These are phyloP conservation scores for Ballota nigra DNA, from an alignment of 257 asterid genomes.

Conservation along the genomic window DNA sequence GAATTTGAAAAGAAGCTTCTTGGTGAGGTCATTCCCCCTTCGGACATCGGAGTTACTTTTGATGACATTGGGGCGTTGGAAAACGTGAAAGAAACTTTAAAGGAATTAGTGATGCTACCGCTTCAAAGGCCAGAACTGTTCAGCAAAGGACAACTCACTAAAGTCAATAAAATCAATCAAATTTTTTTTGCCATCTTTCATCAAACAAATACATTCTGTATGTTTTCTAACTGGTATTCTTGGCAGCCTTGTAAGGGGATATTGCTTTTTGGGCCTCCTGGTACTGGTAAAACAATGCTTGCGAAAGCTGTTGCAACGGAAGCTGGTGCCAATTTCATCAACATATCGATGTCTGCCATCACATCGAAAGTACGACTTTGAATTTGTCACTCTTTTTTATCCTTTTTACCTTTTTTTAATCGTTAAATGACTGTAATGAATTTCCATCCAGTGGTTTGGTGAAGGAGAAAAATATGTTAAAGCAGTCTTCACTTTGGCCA, in stretches of 20 bases:
- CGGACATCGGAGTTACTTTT: conserved; percentile 52
- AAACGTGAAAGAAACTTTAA: conserved; percentile 48
- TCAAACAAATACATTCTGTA: neutral
- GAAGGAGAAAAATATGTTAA: conserved; percentile 58
- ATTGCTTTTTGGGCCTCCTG: conserved; percentile 61
- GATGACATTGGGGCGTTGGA: conserved; percentile 57
- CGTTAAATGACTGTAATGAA: neutral
- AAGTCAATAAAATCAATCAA: conserved; percentile 28
- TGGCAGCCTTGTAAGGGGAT: conserved; percentile 59
- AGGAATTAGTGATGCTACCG: conserved; percentile 55
- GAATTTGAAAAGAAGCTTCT: conserved; percentile 55
- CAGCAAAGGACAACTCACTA: conserved; percentile 51
- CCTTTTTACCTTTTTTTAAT: neutral
- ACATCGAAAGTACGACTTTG: conserved; percentile 41
- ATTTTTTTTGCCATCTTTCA: neutral
- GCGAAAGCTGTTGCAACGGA: conserved; percentile 60
- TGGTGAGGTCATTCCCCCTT: conserved; percentile 47
- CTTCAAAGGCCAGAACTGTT: conserved; percentile 57
- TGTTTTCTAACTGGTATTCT: conserved; percentile 17
- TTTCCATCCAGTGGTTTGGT: conserved; percentile 45
- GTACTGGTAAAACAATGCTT: conserved; percentile 56
- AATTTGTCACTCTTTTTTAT: conserved; percentile 8
- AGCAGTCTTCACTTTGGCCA: conserved; percentile 54
- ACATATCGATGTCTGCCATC: conserved; percentile 55
- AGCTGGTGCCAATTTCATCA: conserved; percentile 53